Conservation (phyloP, 139 green algal species). For the Tetraselmis striata region DNA sequence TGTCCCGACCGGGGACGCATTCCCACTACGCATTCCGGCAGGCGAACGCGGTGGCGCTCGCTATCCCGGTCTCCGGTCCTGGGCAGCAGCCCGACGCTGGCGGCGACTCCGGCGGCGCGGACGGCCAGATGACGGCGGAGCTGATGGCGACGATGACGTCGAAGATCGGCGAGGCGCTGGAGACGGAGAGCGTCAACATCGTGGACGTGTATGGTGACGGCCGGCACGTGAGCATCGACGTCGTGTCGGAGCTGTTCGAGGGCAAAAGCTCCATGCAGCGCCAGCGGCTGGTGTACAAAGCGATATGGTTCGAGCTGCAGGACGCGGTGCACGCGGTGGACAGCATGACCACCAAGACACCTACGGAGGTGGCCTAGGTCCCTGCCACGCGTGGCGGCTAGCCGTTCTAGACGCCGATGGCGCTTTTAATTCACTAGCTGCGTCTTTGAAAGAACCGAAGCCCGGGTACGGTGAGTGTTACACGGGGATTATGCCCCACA, state of each 20-base stretch:
- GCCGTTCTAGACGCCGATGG: background rate
- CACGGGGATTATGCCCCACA: too few species aligned
- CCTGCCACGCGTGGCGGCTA: background rate
- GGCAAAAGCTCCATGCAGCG: constrained; percentile 45
- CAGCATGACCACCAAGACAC: constrained; percentile 69
- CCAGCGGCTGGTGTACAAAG: constrained; percentile 33
- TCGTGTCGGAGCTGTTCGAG: constrained; percentile 64
- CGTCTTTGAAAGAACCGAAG: background rate
- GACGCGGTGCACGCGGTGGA: constrained; percentile 79
- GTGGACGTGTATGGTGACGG: constrained; percentile 71
- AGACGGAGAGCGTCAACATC: constrained; percentile 45
- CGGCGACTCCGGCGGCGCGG: background rate
- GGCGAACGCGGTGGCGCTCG: too few species aligned
- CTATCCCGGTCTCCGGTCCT: background rate
- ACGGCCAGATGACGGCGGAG: constrained; percentile 33
- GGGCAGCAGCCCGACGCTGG: background rate
- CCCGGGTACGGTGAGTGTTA: background rate
- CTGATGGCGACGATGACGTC: constrained; percentile 47
- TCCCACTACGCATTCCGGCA: too few species aligned
- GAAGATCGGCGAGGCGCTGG: constrained; percentile 33
- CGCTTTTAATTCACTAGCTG: background rate
- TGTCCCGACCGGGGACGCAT: too few species aligned
- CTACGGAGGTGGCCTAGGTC: constrained; percentile 34
- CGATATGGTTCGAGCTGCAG: constrained; percentile 80
- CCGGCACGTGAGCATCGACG: constrained; percentile 71